phyloP scores from a whole-genome alignment of 2,329 filamentous ascomycete genomes.

The Zymoseptoria brevis region DNA sequence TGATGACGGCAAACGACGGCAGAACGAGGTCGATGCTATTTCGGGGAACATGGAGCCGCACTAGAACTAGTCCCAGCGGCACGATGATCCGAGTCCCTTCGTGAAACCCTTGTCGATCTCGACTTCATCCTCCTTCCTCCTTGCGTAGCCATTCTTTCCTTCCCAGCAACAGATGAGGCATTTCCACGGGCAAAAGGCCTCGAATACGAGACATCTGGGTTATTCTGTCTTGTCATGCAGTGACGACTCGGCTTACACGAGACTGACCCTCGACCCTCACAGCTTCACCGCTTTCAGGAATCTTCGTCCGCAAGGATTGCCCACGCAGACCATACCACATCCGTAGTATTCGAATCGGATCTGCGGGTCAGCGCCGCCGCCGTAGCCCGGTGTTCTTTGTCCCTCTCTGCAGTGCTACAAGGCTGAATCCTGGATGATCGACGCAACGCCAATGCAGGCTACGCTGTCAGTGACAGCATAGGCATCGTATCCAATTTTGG shows the following conservation, averaged over 20 bases:
- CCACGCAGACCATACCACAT: too few relatives aligned
- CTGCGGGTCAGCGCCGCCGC: background rate
- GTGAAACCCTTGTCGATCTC: background rate
- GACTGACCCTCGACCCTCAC: background rate
- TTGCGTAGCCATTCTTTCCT: background rate
- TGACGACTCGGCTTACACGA: background rate
- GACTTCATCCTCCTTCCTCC: background rate
- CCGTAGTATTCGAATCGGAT: background rate
- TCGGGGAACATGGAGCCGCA: background rate
- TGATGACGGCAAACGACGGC: background rate
- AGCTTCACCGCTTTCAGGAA: background rate
- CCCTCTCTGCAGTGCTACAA: background rate
- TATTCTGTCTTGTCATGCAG: background rate
- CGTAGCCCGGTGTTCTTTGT: background rate
- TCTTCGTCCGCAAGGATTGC: too few relatives aligned
- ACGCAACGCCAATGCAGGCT: background rate
- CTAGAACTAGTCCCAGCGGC: too few relatives aligned
- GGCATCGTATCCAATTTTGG: background rate
- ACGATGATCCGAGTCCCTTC: background rate
- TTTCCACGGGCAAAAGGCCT: too few relatives aligned
- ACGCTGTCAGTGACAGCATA: background rate
- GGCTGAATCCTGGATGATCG: background rate
- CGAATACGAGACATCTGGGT: background rate
- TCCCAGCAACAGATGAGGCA: background rate
- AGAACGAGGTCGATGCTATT: background rate